Percentiles rank a stretch among this genome's conserved stretches.
These are phyloP conservation scores for Nitzschia palea DNA, from an alignment of 108 stramenopile genomes.

Conservation along the genomic window DNA sequence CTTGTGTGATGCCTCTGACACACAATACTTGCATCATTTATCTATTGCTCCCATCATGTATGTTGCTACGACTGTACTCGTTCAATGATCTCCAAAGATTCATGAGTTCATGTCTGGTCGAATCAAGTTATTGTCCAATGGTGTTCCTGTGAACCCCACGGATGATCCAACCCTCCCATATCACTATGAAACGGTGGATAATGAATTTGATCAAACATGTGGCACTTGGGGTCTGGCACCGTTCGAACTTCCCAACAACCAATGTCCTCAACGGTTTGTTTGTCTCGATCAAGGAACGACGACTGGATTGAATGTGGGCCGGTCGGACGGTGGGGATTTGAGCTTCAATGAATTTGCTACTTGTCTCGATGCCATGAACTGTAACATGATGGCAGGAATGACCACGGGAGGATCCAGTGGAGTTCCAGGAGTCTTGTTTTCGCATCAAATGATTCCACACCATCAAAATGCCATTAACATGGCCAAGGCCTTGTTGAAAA, in stretches of 20 bases:
- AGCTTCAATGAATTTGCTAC: conserved; percentile 25
- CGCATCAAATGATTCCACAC: conserved; percentile 94
- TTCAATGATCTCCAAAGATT: too few relatives aligned
- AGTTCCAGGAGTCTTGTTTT: conserved; percentile 39
- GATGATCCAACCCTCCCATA: conserved; percentile 5
- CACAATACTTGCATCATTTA: too few relatives aligned
- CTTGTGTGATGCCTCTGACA: too few relatives aligned
- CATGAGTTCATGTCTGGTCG: conserved; percentile 44
- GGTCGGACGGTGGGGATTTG: background rate
- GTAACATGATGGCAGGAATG: conserved; percentile 73
- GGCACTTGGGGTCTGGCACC: conserved; percentile 25
- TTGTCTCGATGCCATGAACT: conserved; percentile 75
- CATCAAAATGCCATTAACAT: conserved; percentile 93
- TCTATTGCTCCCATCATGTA: too few relatives aligned
- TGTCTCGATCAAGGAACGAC: conserved; percentile 22
- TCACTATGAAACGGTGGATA: background rate
- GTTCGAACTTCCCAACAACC: conserved; percentile 48
- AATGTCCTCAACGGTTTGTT: conserved; percentile 58
- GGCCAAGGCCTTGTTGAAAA: conserved; percentile 78
- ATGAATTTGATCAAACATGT: conserved; percentile 5
- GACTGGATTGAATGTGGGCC: background rate
- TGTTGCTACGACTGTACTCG: too few relatives aligned
- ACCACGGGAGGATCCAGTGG: conserved; percentile 33
- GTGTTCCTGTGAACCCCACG: background rate
- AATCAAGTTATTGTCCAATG: conserved; percentile 52